A percentile compares a stretch with the other conserved stretches of the same genome.
phyloP scores from a whole-genome alignment of 306 rosid genomes.

The Medicago arabica region DNA sequence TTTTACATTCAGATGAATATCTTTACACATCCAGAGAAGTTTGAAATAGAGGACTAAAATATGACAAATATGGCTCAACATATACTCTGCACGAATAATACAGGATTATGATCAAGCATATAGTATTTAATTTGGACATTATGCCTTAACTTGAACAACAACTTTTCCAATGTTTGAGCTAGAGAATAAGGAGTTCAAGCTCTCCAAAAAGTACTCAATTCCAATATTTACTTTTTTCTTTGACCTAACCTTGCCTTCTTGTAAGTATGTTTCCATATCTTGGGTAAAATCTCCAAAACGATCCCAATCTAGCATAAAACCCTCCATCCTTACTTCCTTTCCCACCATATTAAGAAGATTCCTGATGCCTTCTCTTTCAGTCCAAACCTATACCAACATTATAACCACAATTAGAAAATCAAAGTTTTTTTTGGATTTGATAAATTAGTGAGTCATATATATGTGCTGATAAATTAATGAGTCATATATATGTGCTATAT shows the following conservation, averaged over 20 bases:
- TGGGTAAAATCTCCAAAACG: slow-evolving; percentile 63
- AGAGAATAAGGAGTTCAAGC: slow-evolving; percentile 59
- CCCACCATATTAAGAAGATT: slow-evolving; percentile 71
- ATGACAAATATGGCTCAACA: too few species aligned
- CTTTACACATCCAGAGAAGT: too few species aligned
- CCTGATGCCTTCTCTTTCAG: slow-evolving; percentile 67
- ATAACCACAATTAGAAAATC: not conserved
- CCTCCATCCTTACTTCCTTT: slow-evolving; percentile 68
- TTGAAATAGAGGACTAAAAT: too few species aligned
- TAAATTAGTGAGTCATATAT: too few species aligned
- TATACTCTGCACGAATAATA: too few species aligned
- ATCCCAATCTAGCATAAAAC: slow-evolving; percentile 53
- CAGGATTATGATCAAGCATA: not conserved
- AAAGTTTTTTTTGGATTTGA: too few species aligned
- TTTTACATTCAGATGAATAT: too few species aligned
- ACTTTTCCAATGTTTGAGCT: slow-evolving; percentile 67
- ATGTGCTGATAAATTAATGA: not conserved
- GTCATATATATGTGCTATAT: not conserved
- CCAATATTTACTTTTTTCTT: slow-evolving; percentile 55
- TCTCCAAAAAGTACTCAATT: slow-evolving; percentile 54
- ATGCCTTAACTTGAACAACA: slow-evolving; percentile 53
- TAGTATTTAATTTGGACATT: not conserved
- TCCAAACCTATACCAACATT: slow-evolving; percentile 58
- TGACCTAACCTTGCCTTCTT: slow-evolving; percentile 57
- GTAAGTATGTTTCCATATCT: slow-evolving; percentile 59